Conservation (phyloP, 2,329 filamentous ascomycete species). For the Arachnopeziza araneosa region DNA sequence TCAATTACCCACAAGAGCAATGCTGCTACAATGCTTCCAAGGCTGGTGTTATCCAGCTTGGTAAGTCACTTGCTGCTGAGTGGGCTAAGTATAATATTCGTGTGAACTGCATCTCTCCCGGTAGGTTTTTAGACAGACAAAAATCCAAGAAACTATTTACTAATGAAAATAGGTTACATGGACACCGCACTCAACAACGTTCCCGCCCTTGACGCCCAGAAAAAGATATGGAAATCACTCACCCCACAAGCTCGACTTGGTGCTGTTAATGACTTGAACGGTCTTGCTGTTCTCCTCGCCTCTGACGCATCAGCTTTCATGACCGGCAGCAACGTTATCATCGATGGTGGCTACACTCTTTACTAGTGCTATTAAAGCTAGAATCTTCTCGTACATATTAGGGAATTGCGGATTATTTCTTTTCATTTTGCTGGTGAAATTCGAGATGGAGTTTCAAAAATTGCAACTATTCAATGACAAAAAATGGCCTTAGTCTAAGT, state of each 20-base stretch:
- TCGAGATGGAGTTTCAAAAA: too few species aligned
- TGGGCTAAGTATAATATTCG: slow-evolving; percentile 78
- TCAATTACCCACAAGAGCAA: slow-evolving; percentile 84
- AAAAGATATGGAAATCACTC: slow-evolving; percentile 71
- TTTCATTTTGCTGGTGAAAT: too few species aligned
- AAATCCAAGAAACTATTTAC: background rate
- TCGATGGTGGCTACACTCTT: slow-evolving; percentile 30
- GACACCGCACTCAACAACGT: slow-evolving; percentile 77
- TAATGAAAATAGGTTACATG: slow-evolving; percentile 56
- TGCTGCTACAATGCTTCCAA: slow-evolving; percentile 80
- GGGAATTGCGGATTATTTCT: background rate
- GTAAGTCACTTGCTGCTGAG: slow-evolving; percentile 76
- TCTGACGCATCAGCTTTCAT: slow-evolving; percentile 69
- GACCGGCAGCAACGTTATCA: slow-evolving; percentile 62
- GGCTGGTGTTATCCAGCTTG: slow-evolving; percentile 72
- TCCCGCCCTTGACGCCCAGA: slow-evolving; percentile 71
- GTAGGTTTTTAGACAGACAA: slow-evolving; percentile 2
- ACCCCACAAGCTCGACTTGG: slow-evolving; percentile 72
- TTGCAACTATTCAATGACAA: background rate
- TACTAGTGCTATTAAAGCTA: slow-evolving; percentile 16
- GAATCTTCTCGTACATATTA: background rate
- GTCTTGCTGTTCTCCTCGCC: slow-evolving; percentile 69
- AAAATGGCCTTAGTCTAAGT: too few species aligned
- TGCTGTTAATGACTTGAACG: slow-evolving; percentile 70
- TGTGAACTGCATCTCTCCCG: slow-evolving; percentile 79